phyloP scores from a whole-genome alignment of 2,329 filamentous ascomycete genomes.

The Penicillium sp. region DNA sequence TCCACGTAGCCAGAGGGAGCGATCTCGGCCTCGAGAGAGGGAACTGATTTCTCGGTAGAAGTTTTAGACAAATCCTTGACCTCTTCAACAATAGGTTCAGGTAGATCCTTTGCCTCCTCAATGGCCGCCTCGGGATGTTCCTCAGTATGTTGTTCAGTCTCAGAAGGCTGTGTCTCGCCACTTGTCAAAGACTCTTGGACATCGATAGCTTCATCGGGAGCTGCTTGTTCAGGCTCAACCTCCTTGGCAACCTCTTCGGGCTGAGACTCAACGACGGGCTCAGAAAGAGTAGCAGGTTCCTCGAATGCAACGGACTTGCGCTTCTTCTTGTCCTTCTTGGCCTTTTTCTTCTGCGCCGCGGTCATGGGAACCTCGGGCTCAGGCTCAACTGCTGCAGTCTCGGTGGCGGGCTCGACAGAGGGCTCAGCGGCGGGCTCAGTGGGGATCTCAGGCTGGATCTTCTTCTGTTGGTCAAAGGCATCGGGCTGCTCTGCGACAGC shows the following conservation, averaged over 20 bases:
- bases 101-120: conserved; percentile 14
- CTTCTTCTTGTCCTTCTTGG: conserved; percentile 34
- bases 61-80: conserved; percentile 15
- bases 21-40: conserved; percentile 15
- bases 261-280: conserved; percentile 17
- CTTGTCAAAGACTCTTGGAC: conserved; percentile 14
- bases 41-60: conserved; percentile 8
- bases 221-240: conserved; percentile 17
- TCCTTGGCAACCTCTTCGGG: conserved; percentile 9
- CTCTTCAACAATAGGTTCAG: conserved; percentile 10
- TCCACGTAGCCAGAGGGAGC: conserved; percentile 4
- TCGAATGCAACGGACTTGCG: conserved; percentile 29
- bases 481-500: conserved; percentile 26
- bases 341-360: conserved; percentile 26
- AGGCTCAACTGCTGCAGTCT: neutral
- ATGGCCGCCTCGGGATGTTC: conserved; percentile 10
- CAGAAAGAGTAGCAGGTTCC: conserved; percentile 13
- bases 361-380: conserved; percentile 19
- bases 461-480: conserved; percentile 10
- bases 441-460: conserved; percentile 6
- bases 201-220: conserved; percentile 4
- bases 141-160: conserved; percentile 11
- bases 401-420: conserved; percentile 5
- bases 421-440: neutral
- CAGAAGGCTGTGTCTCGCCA: conserved; percentile 22